Conservation (phyloP, 2,329 filamentous ascomycete genomes). For the Reticulascus tulasneorum region DNA sequence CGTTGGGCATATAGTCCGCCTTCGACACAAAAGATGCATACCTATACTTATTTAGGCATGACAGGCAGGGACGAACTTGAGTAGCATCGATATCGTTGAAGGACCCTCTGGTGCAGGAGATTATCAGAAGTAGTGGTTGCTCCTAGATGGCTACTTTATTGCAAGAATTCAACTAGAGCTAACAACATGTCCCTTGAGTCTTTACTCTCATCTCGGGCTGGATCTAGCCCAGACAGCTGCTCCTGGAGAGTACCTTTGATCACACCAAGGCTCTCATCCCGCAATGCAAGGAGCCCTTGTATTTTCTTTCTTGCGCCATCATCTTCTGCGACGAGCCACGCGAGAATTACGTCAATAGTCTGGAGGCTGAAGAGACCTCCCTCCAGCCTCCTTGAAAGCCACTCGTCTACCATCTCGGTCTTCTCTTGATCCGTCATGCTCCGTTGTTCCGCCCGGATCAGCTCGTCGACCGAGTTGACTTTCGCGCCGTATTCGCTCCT, state of each 20-base stretch:
- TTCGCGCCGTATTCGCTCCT: constrained; percentile 66
- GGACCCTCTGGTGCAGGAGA: not conserved
- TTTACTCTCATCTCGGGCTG: constrained; percentile 55
- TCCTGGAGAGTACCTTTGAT: constrained; percentile 66
- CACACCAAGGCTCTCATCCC: constrained; percentile 60
- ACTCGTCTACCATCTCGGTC: constrained; percentile 63
- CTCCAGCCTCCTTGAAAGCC: constrained; percentile 72
- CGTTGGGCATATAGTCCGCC: no score
- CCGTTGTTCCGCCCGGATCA: constrained; percentile 43
- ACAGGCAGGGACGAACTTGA: not conserved
- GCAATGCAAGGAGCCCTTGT: constrained; percentile 58
- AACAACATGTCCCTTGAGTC: constrained; percentile 53
- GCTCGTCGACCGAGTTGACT: constrained; percentile 58
- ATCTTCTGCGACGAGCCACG: constrained; percentile 92
- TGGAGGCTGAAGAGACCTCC: constrained; percentile 82
- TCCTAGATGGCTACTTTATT: no score
- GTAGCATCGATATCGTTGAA: not conserved
- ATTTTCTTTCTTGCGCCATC: constrained; percentile 66
- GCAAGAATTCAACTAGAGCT: constrained; percentile 48
- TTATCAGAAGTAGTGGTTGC: not conserved
- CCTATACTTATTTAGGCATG: no score
- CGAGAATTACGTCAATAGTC: constrained; percentile 76
- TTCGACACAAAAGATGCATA: no score
- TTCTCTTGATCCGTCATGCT: constrained; percentile 50
- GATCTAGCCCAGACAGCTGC: constrained; percentile 49